Evolutionary conservation across 2,329 filamentous ascomycete species (phyloP).

Genomic region (Parafenestella ontariensis): DNA sequence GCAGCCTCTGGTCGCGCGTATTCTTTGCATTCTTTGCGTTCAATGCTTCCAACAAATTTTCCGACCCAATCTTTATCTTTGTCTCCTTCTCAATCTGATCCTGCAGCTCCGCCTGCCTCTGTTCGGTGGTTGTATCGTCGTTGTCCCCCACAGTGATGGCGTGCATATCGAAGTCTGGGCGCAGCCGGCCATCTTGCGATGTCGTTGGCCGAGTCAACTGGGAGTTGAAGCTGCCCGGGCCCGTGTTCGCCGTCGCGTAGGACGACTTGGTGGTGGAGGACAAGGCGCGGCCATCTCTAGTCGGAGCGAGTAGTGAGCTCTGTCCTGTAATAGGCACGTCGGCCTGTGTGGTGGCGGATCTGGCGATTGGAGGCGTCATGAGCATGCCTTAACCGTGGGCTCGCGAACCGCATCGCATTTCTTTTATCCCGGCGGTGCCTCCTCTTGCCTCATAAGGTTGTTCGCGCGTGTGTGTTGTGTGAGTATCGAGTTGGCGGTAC

Average conservation of each 20-base stretch:
- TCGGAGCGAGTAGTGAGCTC: constrained; percentile 53
- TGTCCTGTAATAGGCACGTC: constrained; percentile 43
- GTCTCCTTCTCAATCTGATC: constrained; percentile 92
- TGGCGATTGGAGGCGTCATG: constrained; percentile 52
- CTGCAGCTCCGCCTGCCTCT: constrained; percentile 75
- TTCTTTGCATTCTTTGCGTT: constrained; percentile 96
- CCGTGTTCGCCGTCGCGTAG: constrained; percentile 70
- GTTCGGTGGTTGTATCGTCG: constrained; percentile 68
- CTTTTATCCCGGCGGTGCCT: constrained; percentile 34
- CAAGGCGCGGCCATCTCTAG: constrained; percentile 63
- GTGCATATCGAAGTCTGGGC: constrained; percentile 64
- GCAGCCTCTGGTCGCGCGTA: constrained; percentile 70
- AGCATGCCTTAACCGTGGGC: constrained; percentile 49
- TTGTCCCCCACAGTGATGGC: constrained; percentile 65
- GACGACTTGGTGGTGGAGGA: constrained; percentile 63
- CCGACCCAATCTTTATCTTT: constrained; percentile 97
- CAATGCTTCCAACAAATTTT: constrained; percentile 95
- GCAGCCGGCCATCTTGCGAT: constrained; percentile 67
- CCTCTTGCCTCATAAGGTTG: constrained; percentile 46
- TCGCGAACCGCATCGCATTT: constrained; percentile 48
- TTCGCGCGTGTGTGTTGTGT: constrained; percentile 26
- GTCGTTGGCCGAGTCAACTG: constrained; percentile 75
- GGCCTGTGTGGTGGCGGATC: constrained; percentile 50
- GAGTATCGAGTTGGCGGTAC: constrained; percentile 16
- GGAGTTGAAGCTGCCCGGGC: constrained; percentile 84